A percentile compares a stretch with the other conserved stretches of the same genome.
phyloP scores from a whole-genome alignment of 495 filamentous ascomycete species.

The Podospora appendiculata region DNA sequence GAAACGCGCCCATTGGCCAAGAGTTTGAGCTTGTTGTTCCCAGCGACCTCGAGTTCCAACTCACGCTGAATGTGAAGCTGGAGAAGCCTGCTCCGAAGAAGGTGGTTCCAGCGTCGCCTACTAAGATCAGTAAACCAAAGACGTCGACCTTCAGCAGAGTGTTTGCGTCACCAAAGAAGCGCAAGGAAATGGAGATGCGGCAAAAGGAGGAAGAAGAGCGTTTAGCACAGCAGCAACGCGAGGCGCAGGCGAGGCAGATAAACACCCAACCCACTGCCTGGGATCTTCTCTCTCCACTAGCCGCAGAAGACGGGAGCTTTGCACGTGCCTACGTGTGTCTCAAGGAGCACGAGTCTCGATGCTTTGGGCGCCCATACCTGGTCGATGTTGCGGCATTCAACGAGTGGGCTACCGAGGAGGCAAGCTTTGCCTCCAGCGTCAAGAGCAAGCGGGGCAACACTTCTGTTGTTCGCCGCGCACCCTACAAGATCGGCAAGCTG shows the following conservation, averaged over 20 bases:
- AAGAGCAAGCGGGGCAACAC: conserved; percentile 77
- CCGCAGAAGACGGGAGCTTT: conserved; percentile 87
- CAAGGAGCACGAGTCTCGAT: conserved; percentile 79
- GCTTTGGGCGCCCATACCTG: conserved; percentile 77
- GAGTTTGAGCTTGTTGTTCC: conserved; percentile 97
- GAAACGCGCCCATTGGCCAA: conserved; percentile 90
- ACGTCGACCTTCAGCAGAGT: conserved; percentile 82
- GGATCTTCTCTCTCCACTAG: conserved; percentile 78
- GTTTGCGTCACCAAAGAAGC: conserved; percentile 89
- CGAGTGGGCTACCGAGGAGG: conserved; percentile 91
- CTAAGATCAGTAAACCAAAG: conserved; percentile 56
- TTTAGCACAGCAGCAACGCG: conserved; percentile 54
- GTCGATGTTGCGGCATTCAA: conserved; percentile 93
- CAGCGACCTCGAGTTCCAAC: conserved; percentile 92
- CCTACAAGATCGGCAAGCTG: conserved; percentile 90
- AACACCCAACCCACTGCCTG: conserved; percentile 59
- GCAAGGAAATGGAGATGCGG: conserved; percentile 82
- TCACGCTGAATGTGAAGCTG: conserved; percentile 91
- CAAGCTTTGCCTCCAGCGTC: conserved; percentile 58
- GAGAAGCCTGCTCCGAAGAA: conserved; percentile 55
- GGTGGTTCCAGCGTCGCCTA: conserved; percentile 42
- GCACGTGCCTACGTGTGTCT: conserved; percentile 86
- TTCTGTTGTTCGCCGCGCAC: conserved; percentile 58
- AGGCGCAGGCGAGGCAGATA: conserved; percentile 54
- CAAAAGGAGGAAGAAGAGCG: conserved; percentile 69